These are phyloP conservation scores for Puccinia novopanici DNA, from an alignment of 1,284 basidiomycete species.

Conservation along the genomic window DNA sequence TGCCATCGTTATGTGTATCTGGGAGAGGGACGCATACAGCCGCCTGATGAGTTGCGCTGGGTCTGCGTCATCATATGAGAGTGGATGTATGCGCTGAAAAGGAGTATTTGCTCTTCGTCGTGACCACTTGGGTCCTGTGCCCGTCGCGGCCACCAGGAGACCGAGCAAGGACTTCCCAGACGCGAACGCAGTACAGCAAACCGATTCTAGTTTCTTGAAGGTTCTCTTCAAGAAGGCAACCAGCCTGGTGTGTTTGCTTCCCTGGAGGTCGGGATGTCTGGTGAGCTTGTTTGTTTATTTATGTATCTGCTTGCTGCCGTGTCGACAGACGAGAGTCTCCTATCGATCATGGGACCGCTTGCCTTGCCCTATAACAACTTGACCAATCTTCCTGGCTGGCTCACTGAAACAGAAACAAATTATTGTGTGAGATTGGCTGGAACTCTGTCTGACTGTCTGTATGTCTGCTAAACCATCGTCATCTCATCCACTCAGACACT, in stretches of 20 bases:
- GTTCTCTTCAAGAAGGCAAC: neutral
- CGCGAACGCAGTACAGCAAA: neutral
- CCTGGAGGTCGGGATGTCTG: neutral
- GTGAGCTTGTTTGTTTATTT: neutral
- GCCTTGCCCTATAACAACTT: neutral
- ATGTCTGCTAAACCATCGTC: neutral
- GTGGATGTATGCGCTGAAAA: slow-evolving; percentile 12
- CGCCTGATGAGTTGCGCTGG: too few relatives aligned
- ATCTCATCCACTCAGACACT: neutral
- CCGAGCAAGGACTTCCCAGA: neutral
- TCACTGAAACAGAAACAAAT: slow-evolving; percentile 1
- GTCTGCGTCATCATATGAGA: neutral
- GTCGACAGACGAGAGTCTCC: neutral
- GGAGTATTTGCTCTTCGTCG: neutral
- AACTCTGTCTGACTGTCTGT: slow-evolving; percentile 11
- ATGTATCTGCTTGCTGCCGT: slow-evolving; percentile 1
- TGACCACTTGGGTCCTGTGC: neutral
- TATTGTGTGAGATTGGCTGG: neutral
- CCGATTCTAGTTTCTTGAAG: neutral
- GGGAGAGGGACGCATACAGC: too few relatives aligned
- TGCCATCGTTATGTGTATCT: too few relatives aligned
- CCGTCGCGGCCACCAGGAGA: neutral
- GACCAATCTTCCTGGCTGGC: too few relatives aligned
- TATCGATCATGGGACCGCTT: neutral
- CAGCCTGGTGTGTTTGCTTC: neutral